These are phyloP conservation scores for Candida sphagnicola DNA, from an alignment of 805 yeast species.

Conservation along the genomic window DNA sequence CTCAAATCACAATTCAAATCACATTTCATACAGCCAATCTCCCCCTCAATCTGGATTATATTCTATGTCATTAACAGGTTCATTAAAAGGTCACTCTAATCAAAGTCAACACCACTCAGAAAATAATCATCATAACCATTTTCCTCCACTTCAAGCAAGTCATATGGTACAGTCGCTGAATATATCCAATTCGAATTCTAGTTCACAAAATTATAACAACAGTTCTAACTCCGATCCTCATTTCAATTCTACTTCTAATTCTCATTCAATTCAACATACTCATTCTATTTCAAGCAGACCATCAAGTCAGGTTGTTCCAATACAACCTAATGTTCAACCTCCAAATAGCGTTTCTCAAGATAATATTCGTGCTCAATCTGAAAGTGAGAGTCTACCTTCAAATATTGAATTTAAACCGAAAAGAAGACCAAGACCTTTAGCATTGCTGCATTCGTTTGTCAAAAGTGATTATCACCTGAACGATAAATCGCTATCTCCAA, in stretches of 20 bases:
- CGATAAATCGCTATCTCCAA: slow-evolving; percentile 4
- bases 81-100: neutral
- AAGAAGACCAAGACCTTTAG: slow-evolving; percentile 36
- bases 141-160: no score
- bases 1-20: neutral
- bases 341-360: neutral
- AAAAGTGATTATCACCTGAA: neutral
- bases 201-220: no score
- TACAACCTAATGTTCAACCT: no score
- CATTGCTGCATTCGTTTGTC: slow-evolving; percentile 28
- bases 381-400: no score
- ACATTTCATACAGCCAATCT: no score
- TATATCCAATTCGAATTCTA: no score
- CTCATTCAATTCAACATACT: no score
- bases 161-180: no score
- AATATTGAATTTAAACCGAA: slow-evolving; percentile 30
- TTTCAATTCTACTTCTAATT: no score
- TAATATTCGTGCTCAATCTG: neutral
- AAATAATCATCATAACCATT: neutral
- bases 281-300: no score
- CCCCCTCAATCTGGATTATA: neutral
- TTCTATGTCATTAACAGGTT: neutral
- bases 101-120: neutral
- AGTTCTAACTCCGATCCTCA: neutral
- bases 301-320: no score